Evolutionary conservation across 805 yeast species (phyloP), one percentile per base, ranked within the genome.

Genomic region (Nakazawaea molendinolei): DNA sequence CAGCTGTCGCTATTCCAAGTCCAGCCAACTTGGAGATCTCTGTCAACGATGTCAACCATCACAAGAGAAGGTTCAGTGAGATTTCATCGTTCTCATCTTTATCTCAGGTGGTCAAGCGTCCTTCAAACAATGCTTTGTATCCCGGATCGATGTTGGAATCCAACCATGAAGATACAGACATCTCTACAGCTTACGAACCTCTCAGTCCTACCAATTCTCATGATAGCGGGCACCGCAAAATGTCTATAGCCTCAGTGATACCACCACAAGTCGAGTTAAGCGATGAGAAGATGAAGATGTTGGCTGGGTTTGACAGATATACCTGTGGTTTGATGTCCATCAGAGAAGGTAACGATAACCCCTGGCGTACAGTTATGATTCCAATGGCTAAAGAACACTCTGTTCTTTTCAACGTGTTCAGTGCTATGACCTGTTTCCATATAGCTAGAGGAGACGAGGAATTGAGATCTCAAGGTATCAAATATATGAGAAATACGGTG

Each of bases 341-440:
- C 38, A 76, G 74, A 44, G 72, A 76, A 43, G 84, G 83, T 0
- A 55, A 69, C 3, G 84, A 77, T 42, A 79, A 79, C 46, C 86
- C 86, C 5, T 79, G 86, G 86, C 55, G 80, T 34, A 63, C 67
- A 7, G 47, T 70, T 27, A 55, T 78, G 32, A 52, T 78, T 48
- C 85, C 86, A 1, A 50, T 76, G 31, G 76, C 83, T 0, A 46
- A 58, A n/a, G 56, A 67, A 21, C 66, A 76, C 45, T 63, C 78
- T 1, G 79, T 77, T 9, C 55, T 79, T 40, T 71, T 70, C 56
- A 73, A 78, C 48, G 75, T 84, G 1, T 58, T 79, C 31, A 76
- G 81, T 2, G 73, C 85, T 5, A 76, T 79, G 79, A 74, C 86
- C 0, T 60, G 74, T 36, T 76, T 78, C 45, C 86, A 79, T 47